Conservation (phyloP, 2,329 filamentous ascomycete genomes). For the Ascochyta koolunga region DNA sequence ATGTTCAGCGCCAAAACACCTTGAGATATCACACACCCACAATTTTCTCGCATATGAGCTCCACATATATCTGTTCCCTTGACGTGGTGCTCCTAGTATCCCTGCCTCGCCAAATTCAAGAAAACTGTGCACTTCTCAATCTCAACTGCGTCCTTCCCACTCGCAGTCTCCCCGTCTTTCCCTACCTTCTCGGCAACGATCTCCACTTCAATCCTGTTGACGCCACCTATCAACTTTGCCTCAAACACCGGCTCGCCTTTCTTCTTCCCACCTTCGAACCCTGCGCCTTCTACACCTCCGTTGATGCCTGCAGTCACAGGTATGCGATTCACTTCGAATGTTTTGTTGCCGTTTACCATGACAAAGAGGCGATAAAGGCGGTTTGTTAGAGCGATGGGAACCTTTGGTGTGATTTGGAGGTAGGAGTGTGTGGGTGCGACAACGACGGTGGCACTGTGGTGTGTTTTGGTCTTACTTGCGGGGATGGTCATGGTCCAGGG, state of each 20-base stretch:
- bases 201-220: conserved; percentile 80
- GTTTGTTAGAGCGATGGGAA: conserved; percentile 67
- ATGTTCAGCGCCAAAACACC: conserved; percentile 7
- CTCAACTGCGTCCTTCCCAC: conserved; percentile 64
- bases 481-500: conserved; percentile 69
- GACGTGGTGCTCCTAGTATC: conserved; percentile 20
- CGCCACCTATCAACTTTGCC: conserved; percentile 69
- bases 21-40: not conserved
- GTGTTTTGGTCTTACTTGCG: conserved; percentile 68
- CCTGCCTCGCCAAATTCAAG: conserved; percentile 66
- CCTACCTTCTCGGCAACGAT: conserved; percentile 69
- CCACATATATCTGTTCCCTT: not conserved
- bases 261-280: conserved; percentile 48
- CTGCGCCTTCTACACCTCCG: conserved; percentile 26
- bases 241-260: conserved; percentile 75
- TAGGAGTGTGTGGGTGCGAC: conserved; percentile 71
- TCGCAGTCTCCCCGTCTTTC: conserved; percentile 29
- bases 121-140: conserved; percentile 80
- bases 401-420: conserved; percentile 71
- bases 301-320: conserved; percentile 48
- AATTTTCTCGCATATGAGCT: not conserved
- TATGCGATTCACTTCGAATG: conserved; percentile 66
- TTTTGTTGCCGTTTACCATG: conserved; percentile 67
- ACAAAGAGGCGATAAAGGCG: conserved; percentile 81
- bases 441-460: conserved; percentile 75